phyloP scores from a whole-genome alignment of 1,284 basidiomycete genomes.

The Amylostereum chailletii region DNA sequence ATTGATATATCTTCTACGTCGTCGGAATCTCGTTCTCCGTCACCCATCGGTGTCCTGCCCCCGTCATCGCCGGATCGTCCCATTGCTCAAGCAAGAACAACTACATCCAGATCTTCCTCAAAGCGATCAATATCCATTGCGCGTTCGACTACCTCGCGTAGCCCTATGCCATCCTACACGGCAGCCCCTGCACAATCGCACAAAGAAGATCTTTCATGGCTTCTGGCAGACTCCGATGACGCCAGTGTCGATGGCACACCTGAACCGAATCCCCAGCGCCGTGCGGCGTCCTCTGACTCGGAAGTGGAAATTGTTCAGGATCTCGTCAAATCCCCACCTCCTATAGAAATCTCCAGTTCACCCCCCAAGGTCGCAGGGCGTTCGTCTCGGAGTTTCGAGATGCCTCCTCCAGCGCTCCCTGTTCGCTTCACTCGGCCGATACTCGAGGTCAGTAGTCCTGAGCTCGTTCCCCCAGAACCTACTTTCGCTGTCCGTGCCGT shows the following conservation, averaged over 20 bases:
- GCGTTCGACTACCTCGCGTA: too few relatives aligned
- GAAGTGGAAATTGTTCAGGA: constrained; percentile 22
- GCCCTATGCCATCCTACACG: neutral
- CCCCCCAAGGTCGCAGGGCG: neutral
- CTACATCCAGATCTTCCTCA: too few relatives aligned
- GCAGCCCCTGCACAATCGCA: neutral
- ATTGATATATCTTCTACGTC: too few relatives aligned
- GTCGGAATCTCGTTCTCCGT: too few relatives aligned
- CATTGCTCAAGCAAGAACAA: too few relatives aligned
- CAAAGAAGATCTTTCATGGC: constrained; percentile 12
- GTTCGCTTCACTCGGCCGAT: constrained; percentile 9
- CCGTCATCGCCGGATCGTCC: too few relatives aligned
- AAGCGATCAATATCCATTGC: too few relatives aligned
- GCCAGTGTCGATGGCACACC: constrained; percentile 1
- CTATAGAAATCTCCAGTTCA: constrained; percentile 6
- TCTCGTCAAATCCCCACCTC: neutral
- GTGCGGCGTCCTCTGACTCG: neutral
- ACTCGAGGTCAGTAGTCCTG: too few relatives aligned
- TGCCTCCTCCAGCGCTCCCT: constrained; percentile 35
- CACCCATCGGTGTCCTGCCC: too few relatives aligned
- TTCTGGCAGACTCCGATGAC: constrained; percentile 13
- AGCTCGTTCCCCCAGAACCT: constrained; percentile 26
- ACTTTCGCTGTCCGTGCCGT: constrained; percentile 48
- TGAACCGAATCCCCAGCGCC: neutral
- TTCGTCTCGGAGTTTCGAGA: constrained; percentile 13